Evolutionary conservation across 768 basidiomycete genomes (phyloP).

Genomic region (Lyophyllum semitale): DNA sequence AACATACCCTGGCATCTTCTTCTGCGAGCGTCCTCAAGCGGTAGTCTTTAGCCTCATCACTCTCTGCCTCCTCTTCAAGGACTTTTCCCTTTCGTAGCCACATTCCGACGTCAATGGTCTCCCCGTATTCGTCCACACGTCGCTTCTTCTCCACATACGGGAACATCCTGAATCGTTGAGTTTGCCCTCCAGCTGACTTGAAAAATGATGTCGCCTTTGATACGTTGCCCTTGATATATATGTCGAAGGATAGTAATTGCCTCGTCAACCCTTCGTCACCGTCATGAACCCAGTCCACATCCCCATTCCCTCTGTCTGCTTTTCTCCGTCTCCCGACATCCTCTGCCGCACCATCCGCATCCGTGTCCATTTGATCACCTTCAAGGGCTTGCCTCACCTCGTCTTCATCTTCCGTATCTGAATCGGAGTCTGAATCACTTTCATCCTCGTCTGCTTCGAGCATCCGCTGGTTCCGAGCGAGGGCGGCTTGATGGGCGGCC

Average conservation of each 20-base stretch:
- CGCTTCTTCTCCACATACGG: slow-evolving; percentile 93
- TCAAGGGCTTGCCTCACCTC: slow-evolving; percentile 58
- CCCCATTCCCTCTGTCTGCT: slow-evolving; percentile 50
- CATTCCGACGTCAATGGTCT: slow-evolving; percentile 92
- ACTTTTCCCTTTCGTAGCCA: slow-evolving; percentile 93
- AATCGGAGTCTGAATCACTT: slow-evolving; percentile 73
- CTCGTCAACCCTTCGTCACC: slow-evolving; percentile 75
- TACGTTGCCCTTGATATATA: slow-evolving; percentile 96
- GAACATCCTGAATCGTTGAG: slow-evolving; percentile 93
- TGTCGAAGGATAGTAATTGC: slow-evolving; percentile 87
- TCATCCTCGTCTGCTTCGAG: slow-evolving; percentile 95
- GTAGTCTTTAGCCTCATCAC: slow-evolving; percentile 77
- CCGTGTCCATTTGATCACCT: slow-evolving; percentile 43
- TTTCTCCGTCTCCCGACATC: slow-evolving; percentile 38
- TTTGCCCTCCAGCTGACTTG: slow-evolving; percentile 70
- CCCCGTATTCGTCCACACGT: slow-evolving; percentile 93
- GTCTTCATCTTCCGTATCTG: slow-evolving; percentile 65
- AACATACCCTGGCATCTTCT: slow-evolving; percentile 75
- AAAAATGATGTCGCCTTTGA: slow-evolving; percentile 86
- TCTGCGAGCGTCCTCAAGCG: slow-evolving; percentile 66
- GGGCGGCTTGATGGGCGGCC: slow-evolving; percentile 81
- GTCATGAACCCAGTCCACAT: slow-evolving; percentile 70
- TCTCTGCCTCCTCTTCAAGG: slow-evolving; percentile 87
- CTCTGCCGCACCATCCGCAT: slow-evolving; percentile 34
- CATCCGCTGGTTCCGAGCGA: slow-evolving; percentile 82